Evolutionary conservation across 1,139 yeast genomes (phyloP).

Genomic region (Protomyces pachydermus): DNA sequence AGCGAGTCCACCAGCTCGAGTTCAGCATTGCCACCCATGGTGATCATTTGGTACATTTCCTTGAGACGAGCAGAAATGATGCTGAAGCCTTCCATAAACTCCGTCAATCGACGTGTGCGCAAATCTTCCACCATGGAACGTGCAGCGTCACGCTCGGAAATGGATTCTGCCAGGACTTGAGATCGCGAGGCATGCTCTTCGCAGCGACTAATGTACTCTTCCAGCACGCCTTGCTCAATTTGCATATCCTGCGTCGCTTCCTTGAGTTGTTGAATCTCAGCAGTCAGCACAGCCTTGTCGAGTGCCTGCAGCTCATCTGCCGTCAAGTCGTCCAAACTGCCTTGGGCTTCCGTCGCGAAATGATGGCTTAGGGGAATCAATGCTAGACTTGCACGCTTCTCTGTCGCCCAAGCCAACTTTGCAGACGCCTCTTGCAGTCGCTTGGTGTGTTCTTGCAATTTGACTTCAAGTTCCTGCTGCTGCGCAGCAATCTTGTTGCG

Average conservation of each 20-base stretch:
- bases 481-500: conserved; percentile 60
- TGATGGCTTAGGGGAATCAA: conserved; percentile 34
- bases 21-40: conserved; percentile 99
- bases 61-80: conserved; percentile 81
- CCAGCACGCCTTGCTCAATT: conserved; percentile 68
- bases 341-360: conserved; percentile 30
- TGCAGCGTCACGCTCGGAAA: conserved; percentile 59
- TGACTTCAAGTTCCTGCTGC: conserved; percentile 63
- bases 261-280: conserved; percentile 55
- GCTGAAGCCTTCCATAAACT: conserved; percentile 89
- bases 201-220: conserved; percentile 67
- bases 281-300: conserved; percentile 50
- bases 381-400: conserved; percentile 24
- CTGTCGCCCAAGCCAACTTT: conserved; percentile 40
- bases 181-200: conserved; percentile 61
- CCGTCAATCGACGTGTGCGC: conserved; percentile 69
- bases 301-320: conserved; percentile 53
- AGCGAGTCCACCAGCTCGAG: conserved; percentile 89
- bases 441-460: conserved; percentile 55
- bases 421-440: conserved; percentile 43
- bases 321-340: conserved; percentile 37
- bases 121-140: conserved; percentile 63
- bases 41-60: conserved; percentile 97
- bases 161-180: conserved; percentile 62
- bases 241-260: conserved; percentile 53